Conservation (phyloP, 441 rosid genomes). For the Gossypium aridum region DNA sequence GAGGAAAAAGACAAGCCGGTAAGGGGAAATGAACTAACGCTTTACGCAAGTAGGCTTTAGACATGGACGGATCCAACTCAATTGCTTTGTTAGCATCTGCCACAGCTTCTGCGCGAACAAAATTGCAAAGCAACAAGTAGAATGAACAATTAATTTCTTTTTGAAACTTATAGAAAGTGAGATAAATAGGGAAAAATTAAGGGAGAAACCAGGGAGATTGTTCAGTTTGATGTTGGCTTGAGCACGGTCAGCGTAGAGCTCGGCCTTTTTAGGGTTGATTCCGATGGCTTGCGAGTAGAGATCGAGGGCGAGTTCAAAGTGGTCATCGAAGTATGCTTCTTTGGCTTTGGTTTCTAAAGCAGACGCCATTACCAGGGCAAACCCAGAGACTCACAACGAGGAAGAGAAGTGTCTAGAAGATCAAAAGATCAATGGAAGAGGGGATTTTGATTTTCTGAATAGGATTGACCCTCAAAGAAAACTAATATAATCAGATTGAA, state of each 20-base stretch:
- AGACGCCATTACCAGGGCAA: conserved; percentile 47
- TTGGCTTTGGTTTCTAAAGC: conserved; percentile 66
- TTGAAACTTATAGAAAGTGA: not conserved
- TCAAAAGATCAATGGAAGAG: no score
- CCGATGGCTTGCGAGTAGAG: conserved; percentile 73
- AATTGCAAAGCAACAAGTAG: not conserved
- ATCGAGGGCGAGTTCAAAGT: conserved; percentile 70
- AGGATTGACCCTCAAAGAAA: conserved; percentile 4
- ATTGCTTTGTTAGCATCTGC: conserved; percentile 75
- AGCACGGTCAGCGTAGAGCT: conserved; percentile 81
- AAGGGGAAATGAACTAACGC: conserved; percentile 44
- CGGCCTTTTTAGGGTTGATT: conserved; percentile 57
- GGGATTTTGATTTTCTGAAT: not conserved
- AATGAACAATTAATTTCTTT: not conserved
- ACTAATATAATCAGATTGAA: not conserved
- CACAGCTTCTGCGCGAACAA: conserved; percentile 61
- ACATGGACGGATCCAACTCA: conserved; percentile 55
- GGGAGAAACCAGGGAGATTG: conserved; percentile 49
- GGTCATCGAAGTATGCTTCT: conserved; percentile 85
- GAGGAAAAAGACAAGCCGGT: not conserved
- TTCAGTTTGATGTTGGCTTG: conserved; percentile 79
- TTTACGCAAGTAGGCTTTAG: conserved; percentile 76
- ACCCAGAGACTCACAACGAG: not conserved
- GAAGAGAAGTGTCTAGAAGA: conserved; percentile 9
- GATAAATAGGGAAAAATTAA: not conserved